Conservation (phyloP, 345 rosid genomes). For the Populus alba region DNA sequence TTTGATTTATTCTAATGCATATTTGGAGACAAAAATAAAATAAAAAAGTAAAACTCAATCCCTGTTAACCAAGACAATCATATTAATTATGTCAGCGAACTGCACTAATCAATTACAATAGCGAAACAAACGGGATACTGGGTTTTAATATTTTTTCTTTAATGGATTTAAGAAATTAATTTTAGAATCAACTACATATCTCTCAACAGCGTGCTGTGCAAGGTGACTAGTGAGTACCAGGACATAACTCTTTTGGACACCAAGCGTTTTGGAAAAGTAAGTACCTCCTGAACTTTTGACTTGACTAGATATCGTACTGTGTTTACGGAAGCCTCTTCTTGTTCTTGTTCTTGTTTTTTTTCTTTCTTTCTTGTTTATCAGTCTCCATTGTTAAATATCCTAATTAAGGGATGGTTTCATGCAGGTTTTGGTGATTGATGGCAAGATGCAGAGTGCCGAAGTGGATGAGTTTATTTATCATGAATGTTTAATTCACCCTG, state of each 20-base stretch:
- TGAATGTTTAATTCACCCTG: slow-evolving; percentile 86
- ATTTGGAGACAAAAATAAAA: background rate
- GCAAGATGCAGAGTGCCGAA: slow-evolving; percentile 98
- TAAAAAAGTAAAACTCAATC: too few species aligned
- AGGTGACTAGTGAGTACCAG: slow-evolving; percentile 72
- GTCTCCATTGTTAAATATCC: background rate
- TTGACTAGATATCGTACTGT: too few species aligned
- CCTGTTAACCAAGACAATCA: too few species aligned
- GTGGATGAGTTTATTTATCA: slow-evolving; percentile 90
- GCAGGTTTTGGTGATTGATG: slow-evolving; percentile 86
- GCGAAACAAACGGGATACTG: too few species aligned
- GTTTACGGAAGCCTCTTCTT: background rate
- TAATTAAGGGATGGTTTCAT: slow-evolving; percentile 3
- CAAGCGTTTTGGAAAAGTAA: slow-evolving; percentile 82
- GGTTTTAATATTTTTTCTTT: background rate
- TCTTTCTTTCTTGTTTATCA: background rate
- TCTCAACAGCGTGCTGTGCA: slow-evolving; percentile 61
- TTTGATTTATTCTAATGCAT: too few species aligned
- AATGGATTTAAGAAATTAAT: background rate
- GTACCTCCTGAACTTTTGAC: background rate
- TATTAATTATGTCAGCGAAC: too few species aligned
- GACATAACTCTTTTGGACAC: slow-evolving; percentile 87
- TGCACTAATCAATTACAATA: too few species aligned
- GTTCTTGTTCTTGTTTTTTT: too few species aligned
- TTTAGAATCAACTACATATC: background rate